A percentile compares a stretch with the other conserved stretches of the same genome.
phyloP scores from a whole-genome alignment of 2,329 filamentous ascomycete species.

The Trichoderma hamatum region DNA sequence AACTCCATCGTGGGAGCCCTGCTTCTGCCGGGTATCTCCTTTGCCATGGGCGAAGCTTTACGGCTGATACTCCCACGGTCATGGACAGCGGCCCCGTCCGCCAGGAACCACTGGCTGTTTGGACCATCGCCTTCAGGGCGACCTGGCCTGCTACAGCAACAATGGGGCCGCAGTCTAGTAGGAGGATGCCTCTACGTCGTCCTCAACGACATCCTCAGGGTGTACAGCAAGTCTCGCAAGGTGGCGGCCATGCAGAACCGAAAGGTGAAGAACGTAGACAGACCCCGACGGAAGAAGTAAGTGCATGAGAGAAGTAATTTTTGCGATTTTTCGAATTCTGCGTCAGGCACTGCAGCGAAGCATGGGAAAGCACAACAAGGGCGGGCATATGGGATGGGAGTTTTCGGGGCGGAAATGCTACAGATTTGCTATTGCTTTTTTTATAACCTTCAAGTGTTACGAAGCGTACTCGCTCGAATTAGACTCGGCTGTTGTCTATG shows the following conservation, averaged over 20 bases:
- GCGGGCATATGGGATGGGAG: conserved; percentile 21
- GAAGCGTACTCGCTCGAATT: not conserved
- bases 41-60: conserved; percentile 75
- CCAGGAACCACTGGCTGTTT: conserved; percentile 32
- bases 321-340: conserved; percentile 7
- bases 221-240: conserved; percentile 66
- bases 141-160: conserved; percentile 74
- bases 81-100: conserved; percentile 58
- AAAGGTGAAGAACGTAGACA: conserved; percentile 56
- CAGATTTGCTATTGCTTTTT: not conserved
- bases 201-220: conserved; percentile 66
- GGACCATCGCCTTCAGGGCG: conserved; percentile 39
- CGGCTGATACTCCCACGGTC: conserved; percentile 66
- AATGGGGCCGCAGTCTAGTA: conserved; percentile 86
- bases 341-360: conserved; percentile 6
- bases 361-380: conserved; percentile 7
- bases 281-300: conserved; percentile 34
- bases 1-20: conserved; percentile 60
- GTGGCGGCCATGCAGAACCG: conserved; percentile 59
- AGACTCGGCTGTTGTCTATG: not conserved
- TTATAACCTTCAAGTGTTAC: not conserved
- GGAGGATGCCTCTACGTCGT: conserved; percentile 89
- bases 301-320: not conserved
- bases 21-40: conserved; percentile 80
- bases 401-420: conserved; percentile 9